phyloP scores from a whole-genome alignment of 2,329 filamentous ascomycete species.

The Penicillium sp. region DNA sequence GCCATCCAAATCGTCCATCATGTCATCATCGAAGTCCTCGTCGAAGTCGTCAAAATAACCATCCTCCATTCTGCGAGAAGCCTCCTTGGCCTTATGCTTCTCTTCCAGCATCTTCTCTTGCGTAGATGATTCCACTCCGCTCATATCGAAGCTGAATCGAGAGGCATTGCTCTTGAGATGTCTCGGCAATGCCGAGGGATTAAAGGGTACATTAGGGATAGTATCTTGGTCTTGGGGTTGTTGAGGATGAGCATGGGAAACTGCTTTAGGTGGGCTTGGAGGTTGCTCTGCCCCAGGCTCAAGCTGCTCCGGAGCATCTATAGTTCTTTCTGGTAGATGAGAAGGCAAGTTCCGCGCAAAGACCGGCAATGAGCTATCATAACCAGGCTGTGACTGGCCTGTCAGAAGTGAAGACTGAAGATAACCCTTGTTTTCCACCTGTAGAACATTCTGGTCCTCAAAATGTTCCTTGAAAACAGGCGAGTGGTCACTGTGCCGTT shows the following conservation, averaged over 20 bases:
- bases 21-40: conserved; percentile 45
- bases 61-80: conserved; percentile 37
- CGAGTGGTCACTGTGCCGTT: conserved; percentile 45
- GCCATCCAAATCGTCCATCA: conserved; percentile 42
- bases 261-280: conserved; percentile 3
- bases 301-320: conserved; percentile 8
- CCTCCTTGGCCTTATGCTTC: conserved; percentile 56
- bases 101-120: conserved; percentile 64
- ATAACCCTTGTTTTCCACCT: conserved; percentile 43
- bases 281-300: conserved; percentile 5
- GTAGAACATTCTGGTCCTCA: conserved; percentile 44
- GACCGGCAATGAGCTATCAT: conserved; percentile 38
- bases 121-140: conserved; percentile 53
- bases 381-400: conserved; percentile 23
- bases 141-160: conserved; percentile 64
- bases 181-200: conserved; percentile 39
- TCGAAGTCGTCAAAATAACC: conserved; percentile 40
- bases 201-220: conserved; percentile 28
- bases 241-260: conserved; percentile 10
- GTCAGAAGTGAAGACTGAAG: conserved; percentile 40
- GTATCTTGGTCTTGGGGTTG: conserved; percentile 28
- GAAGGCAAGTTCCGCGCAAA: conserved; percentile 45
- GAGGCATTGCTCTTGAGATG: conserved; percentile 58
- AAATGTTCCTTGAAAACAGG: conserved; percentile 62
- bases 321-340: conserved; percentile 26